These are phyloP conservation scores for Botrytis galanthina DNA, from an alignment of 2,329 filamentous ascomycete species.

Conservation along the genomic window DNA sequence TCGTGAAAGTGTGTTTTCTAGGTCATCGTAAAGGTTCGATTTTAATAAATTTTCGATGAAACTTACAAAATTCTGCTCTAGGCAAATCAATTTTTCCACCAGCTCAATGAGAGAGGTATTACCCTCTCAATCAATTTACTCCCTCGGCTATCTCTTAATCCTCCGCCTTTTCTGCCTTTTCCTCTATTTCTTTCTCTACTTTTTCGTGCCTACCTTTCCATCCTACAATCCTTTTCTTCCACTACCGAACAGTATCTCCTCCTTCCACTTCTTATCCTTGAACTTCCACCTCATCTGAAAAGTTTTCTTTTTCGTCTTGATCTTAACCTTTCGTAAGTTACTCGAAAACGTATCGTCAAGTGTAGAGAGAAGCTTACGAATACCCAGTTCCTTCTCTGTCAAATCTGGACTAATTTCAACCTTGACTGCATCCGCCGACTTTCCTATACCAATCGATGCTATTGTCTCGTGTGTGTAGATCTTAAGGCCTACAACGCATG, in stretches of 20 bases:
- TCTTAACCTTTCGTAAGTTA: conserved; percentile 3
- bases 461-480: conserved; percentile 3
- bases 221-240: too few species aligned
- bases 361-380: background rate
- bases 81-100: background rate
- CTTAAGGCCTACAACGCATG: conserved; percentile 1
- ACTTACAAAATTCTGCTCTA: background rate
- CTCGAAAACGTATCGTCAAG: background rate
- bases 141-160: background rate
- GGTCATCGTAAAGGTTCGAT: background rate
- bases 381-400: too few species aligned
- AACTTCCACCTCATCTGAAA: background rate
- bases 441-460: background rate
- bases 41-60: background rate
- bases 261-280: background rate
- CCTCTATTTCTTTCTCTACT: background rate
- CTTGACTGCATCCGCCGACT: background rate
- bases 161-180: background rate
- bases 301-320: background rate
- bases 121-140: background rate
- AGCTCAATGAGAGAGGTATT: background rate
- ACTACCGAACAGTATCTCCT: background rate
- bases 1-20: background rate
- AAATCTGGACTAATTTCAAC: background rate
- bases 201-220: background rate